Evolutionary conservation across 2,329 filamentous ascomycete genomes (phyloP), one percentile per base, ranked within the genome.

Genomic region (Xylaria multiplex): DNA sequence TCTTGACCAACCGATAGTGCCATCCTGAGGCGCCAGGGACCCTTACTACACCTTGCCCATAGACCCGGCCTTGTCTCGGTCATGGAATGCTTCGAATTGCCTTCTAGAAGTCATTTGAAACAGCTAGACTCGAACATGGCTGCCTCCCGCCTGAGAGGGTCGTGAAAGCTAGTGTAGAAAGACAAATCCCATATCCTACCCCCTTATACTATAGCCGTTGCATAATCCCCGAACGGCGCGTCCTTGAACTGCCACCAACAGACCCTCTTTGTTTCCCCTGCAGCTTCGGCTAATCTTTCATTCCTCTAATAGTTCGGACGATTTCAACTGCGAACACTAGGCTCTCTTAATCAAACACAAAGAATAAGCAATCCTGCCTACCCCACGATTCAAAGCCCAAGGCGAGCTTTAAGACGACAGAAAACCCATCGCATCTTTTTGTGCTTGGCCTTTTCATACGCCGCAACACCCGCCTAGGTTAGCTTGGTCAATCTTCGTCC

Each of bases 291-390:
- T 75, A 70, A 75, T 70, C 68, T 68, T 65, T 63, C 59, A 60
- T 52, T 63, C 61, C 64, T 65, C 59, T 65, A 54, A 54, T 65
- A 69, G 62, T 55, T 62, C 65, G 62, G 54, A 67, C 66, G 65
- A 67, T 59, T 57, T 19, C 59, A 69, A 62, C 48, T 19, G 57
- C 59, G 50, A 68, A 45, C 69, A 71, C 69, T 68, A 72, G 68
- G 55, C 70, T 71, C 59, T 63, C 60, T 66, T 62, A 67, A 61
- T 70, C 66, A 40, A 70, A 14, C 63, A 73, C 71, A 74, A 74
- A 73, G 72, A 69, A 70, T 24, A 56, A 35, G 48, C 43, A n/a
- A 55, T 54, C 63, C 60, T 57, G n/a, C 37, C 48, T 57, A n/a
- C 22, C 35, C 59, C 9, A 42, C 58, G 48, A 57, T 63, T 69